Conservation (phyloP, 129 eudicot species). For the Pittosporum tobira region DNA sequence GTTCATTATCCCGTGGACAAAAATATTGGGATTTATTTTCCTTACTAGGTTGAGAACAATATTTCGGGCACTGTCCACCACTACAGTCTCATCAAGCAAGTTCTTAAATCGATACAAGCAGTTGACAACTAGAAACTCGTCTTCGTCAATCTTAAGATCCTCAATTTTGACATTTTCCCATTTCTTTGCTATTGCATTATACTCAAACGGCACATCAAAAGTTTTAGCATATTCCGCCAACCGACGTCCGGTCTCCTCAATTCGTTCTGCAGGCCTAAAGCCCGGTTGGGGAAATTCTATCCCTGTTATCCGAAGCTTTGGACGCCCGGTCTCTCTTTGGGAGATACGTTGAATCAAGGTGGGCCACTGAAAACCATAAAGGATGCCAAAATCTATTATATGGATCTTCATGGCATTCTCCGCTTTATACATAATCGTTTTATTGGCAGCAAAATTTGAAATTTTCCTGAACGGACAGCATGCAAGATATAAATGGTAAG, state of each 20-base stretch:
- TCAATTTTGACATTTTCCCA: slow-evolving; percentile 67
- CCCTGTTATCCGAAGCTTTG: slow-evolving; percentile 67
- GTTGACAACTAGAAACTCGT: slow-evolving; percentile 54
- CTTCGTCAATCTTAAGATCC: slow-evolving; percentile 51
- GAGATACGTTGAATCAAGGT: slow-evolving; percentile 56
- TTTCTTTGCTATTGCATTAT: slow-evolving; percentile 51
- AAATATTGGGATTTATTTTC: slow-evolving; percentile 52
- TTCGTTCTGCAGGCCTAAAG: slow-evolving; percentile 67
- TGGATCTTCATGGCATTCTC: slow-evolving; percentile 37
- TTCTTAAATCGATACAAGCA: slow-evolving; percentile 56
- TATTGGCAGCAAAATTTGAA: slow-evolving; percentile 50
- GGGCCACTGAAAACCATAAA: slow-evolving; percentile 95
- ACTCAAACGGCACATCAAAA: slow-evolving; percentile 64
- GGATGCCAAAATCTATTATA: slow-evolving; percentile 80
- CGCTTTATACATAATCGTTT: slow-evolving; percentile 38
- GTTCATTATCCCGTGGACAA: slow-evolving; percentile 62
- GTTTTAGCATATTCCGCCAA: slow-evolving; percentile 43
- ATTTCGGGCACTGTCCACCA: slow-evolving; percentile 53
- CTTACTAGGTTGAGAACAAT: slow-evolving; percentile 48
- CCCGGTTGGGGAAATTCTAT: slow-evolving; percentile 94
- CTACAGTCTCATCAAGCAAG: slow-evolving; percentile 69
- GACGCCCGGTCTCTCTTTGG: slow-evolving; percentile 44
- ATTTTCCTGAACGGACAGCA: slow-evolving; percentile 65
- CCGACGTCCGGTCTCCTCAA: slow-evolving; percentile 69
- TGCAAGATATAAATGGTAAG: slow-evolving; percentile 45